These are phyloP conservation scores for Lactarius psammicola DNA, from an alignment of 768 basidiomycete species.

Conservation along the genomic window DNA sequence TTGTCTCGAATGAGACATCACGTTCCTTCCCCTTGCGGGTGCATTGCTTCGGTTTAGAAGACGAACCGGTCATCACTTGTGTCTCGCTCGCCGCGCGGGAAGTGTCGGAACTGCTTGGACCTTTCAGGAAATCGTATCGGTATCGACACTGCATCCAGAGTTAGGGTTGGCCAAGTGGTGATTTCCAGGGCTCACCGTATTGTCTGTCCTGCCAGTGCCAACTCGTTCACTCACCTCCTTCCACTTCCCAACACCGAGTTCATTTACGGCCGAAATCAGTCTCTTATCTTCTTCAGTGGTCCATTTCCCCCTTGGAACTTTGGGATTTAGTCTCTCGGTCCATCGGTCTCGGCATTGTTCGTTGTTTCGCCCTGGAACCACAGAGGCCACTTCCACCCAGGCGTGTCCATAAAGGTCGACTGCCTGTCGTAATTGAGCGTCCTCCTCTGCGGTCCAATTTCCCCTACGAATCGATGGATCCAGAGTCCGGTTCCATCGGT, in stretches of 20 bases:
- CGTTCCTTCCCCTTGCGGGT: slow-evolving; percentile 17
- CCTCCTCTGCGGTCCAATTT: slow-evolving; percentile 64
- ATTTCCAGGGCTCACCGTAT: slow-evolving; percentile 40
- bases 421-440: slow-evolving; percentile 53
- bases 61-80: neutral
- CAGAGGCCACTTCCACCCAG: slow-evolving; percentile 65
- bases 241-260: slow-evolving; percentile 54
- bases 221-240: slow-evolving; percentile 53
- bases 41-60: slow-evolving; percentile 26
- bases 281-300: slow-evolving; percentile 52
- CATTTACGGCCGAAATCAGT: slow-evolving; percentile 46
- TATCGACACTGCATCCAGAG: slow-evolving; percentile 47
- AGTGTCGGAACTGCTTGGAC: slow-evolving; percentile 19
- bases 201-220: slow-evolving; percentile 52
- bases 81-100: neutral
- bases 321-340: slow-evolving; percentile 48
- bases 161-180: slow-evolving; percentile 1
- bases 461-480: slow-evolving; percentile 58
- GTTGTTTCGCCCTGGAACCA: slow-evolving; percentile 63
- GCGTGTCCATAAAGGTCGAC: slow-evolving; percentile 58
- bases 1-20: neutral
- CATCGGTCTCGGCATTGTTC: slow-evolving; percentile 79
- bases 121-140: slow-evolving; percentile 39
- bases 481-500: slow-evolving; percentile 58
- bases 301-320: slow-evolving; percentile 48